Evolutionary conservation across 257 asterid species (phyloP).

Genomic region (Leptodermis oblonga): DNA sequence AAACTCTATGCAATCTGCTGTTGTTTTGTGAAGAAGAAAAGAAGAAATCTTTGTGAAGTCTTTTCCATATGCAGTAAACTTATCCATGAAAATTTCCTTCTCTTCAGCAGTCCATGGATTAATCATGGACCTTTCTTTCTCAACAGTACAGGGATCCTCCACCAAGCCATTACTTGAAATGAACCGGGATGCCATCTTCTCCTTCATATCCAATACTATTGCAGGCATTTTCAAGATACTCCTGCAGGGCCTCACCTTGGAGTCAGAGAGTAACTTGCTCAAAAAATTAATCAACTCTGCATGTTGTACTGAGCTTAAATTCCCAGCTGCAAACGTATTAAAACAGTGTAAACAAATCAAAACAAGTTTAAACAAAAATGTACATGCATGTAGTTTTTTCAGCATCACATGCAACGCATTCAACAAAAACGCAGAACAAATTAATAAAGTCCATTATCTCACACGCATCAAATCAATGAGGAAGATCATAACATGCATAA

Average conservation of each 20-base stretch:
- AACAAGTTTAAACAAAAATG: background rate
- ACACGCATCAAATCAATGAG: background rate
- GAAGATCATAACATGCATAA: background rate
- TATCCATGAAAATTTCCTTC: conserved; percentile 71
- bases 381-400: background rate
- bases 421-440: background rate
- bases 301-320: conserved; percentile 37
- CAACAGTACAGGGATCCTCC: conserved; percentile 79
- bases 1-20: conserved; percentile 93
- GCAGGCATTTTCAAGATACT: conserved; percentile 76
- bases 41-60: conserved; percentile 76
- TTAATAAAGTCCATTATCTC: background rate
- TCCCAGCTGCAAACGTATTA: conserved; percentile 59
- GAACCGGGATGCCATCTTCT: conserved; percentile 49
- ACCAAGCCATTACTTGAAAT: conserved; percentile 72
- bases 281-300: conserved; percentile 50
- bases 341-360: conserved; percentile 10
- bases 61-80: conserved; percentile 68
- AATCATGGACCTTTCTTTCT: conserved; percentile 64
- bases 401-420: background rate
- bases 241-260: conserved; percentile 56
- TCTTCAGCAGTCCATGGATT: conserved; percentile 81
- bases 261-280: conserved; percentile 52
- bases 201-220: conserved; percentile 63
- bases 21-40: conserved; percentile 63